These are phyloP conservation scores for Cryptosporidium meleagridis DNA, from an alignment of 169 alveolate species.

Conservation along the genomic window DNA sequence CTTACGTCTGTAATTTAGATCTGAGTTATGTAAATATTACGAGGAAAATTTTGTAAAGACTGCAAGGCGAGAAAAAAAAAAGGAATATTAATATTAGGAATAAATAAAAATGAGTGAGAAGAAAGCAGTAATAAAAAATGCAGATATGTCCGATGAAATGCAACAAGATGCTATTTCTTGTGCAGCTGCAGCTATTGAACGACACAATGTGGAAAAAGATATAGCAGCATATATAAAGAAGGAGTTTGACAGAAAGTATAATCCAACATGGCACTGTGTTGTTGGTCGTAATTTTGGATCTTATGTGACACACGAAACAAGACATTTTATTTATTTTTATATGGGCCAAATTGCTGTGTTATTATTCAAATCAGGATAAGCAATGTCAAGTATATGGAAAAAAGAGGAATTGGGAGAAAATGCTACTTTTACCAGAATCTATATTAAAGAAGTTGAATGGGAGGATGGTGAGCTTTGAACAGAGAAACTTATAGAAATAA, in stretches of 20 bases:
- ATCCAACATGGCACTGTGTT: slow-evolving; percentile 99
- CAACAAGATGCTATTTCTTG: slow-evolving; percentile 98
- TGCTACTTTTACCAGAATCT: neutral
- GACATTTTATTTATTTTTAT: slow-evolving; percentile 99
- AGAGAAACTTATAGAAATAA: too few species aligned
- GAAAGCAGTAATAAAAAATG: slow-evolving; percentile 95
- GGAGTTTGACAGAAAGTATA: slow-evolving; percentile 98
- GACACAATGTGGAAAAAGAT: slow-evolving; percentile 93
- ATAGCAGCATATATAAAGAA: slow-evolving; percentile 98
- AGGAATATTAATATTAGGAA: neutral
- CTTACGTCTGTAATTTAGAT: slow-evolving; percentile 73
- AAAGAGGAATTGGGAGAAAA: neutral
- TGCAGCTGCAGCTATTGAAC: slow-evolving; percentile 97
- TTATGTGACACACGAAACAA: slow-evolving; percentile 99
- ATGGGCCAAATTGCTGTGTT: slow-evolving; percentile 98
- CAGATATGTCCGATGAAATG: slow-evolving; percentile 99
- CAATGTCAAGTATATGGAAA: too few species aligned
- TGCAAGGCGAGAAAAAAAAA: neutral
- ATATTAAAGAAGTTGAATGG: neutral
- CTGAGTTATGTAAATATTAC: slow-evolving; percentile 15
- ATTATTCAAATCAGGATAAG: slow-evolving; percentile 96
- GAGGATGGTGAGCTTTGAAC: neutral
- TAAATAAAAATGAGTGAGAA: slow-evolving; percentile 66
- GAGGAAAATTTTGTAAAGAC: neutral
- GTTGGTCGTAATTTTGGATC: slow-evolving; percentile 99